A percentile compares a stretch with the other conserved stretches of the same genome.
Evolutionary conservation across 192 early-diverging fungal species (phyloP).

Genomic region (Coemansia guatemalensis): DNA sequence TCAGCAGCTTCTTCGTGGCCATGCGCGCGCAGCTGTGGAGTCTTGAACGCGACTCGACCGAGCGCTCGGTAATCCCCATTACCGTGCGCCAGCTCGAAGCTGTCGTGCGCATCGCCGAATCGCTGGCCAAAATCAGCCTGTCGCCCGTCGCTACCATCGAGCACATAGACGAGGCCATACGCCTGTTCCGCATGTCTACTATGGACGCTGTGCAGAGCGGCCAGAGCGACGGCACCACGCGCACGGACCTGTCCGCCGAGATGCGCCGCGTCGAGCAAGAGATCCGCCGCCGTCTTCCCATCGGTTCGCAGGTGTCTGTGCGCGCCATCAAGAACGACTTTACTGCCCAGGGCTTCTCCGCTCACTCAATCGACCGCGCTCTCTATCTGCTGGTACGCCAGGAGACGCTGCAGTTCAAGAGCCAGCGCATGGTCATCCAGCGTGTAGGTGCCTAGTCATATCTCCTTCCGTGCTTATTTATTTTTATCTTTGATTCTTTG

Average conservation of each 20-base stretch:
- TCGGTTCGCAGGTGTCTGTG: conserved; percentile 76
- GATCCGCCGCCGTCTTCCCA: conserved; percentile 81
- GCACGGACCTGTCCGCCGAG: conserved; percentile 69
- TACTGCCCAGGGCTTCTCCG: conserved; percentile 47
- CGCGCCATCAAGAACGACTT: conserved; percentile 66
- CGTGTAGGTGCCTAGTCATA: conserved; percentile 49
- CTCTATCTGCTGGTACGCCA: conserved; percentile 79
- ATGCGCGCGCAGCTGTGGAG: conserved; percentile 83
- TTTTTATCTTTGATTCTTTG: not conserved
- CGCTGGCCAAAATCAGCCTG: conserved; percentile 93
- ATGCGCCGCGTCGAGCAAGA: conserved; percentile 81
- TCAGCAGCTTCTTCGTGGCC: conserved; percentile 90
- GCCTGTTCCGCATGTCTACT: conserved; percentile 95
- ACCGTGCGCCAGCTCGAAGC: conserved; percentile 97
- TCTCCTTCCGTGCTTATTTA: not conserved
- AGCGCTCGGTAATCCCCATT: conserved; percentile 89
- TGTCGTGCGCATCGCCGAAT: conserved; percentile 97
- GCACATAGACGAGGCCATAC: conserved; percentile 97
- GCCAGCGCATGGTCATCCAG: conserved; percentile 64
- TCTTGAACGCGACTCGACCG: conserved; percentile 69
- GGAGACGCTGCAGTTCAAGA: conserved; percentile 78
- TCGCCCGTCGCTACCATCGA: conserved; percentile 77
- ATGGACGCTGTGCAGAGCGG: conserved; percentile 95
- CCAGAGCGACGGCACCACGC: conserved; percentile 75
- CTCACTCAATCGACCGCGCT: conserved; percentile 66